phyloP scores from a whole-genome alignment of 345 rosid species.

The Anastatica hierochuntica region DNA sequence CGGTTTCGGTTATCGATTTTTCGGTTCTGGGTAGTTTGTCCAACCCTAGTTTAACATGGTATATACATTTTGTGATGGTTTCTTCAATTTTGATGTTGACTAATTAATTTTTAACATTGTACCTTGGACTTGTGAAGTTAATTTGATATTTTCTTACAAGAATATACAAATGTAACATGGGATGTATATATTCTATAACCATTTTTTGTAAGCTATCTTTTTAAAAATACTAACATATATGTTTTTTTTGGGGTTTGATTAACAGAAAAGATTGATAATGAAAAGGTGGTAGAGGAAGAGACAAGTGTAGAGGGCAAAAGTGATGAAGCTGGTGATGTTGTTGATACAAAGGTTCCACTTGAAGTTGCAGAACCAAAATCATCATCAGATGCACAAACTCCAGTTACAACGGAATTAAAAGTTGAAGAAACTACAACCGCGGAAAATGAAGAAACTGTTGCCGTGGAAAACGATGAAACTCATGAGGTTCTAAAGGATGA shows the following conservation, averaged over 20 bases:
- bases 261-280: conserved; percentile 5
- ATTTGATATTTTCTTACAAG: background rate
- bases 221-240: too few relatives aligned
- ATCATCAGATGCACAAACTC: conserved; percentile 1
- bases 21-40: too few relatives aligned
- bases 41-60: too few relatives aligned
- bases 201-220: too few relatives aligned
- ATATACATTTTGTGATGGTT: too few relatives aligned
- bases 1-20: too few relatives aligned
- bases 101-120: too few relatives aligned
- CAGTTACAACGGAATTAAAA: background rate
- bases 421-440: background rate
- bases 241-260: background rate
- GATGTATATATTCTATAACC: too few relatives aligned
- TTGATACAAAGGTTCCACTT: background rate
- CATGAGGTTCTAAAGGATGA: too few relatives aligned
- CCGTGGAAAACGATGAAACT: background rate
- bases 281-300: conserved; percentile 10
- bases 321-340: background rate
- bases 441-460: background rate
- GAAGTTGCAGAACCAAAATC: conserved; percentile 15
- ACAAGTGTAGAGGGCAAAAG: background rate
- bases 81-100: too few relatives aligned
- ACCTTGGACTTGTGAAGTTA: background rate
- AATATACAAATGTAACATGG: background rate